Conservation (phyloP, 768 basidiomycete species). For the Rhodosporidiobolus odoratus region DNA sequence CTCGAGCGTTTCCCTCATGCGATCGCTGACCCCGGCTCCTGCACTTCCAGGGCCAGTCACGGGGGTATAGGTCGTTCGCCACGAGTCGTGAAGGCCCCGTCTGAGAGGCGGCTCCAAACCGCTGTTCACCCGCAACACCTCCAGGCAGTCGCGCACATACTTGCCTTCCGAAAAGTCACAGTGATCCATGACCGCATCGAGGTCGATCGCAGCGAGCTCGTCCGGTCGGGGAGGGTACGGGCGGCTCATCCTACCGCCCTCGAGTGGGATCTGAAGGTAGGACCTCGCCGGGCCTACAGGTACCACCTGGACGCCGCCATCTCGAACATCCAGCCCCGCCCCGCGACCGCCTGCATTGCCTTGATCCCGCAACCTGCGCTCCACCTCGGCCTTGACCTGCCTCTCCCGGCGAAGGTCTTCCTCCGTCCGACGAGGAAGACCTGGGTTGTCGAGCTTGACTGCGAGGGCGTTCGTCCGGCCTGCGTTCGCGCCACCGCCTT, state of each 20-base stretch:
- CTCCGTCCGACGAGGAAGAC: conserved; percentile 55
- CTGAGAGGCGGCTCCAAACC: conserved; percentile 78
- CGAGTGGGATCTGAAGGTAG: conserved; percentile 60
- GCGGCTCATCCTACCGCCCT: conserved; percentile 56
- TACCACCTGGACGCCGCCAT: conserved; percentile 50
- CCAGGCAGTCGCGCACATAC: conserved; percentile 97
- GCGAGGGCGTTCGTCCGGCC: background rate
- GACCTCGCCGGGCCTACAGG: conserved; percentile 72
- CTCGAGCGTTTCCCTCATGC: conserved; percentile 8
- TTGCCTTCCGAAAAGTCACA: conserved; percentile 80
- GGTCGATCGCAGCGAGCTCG: conserved; percentile 75
- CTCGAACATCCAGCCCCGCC: background rate
- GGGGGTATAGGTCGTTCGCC: conserved; percentile 85
- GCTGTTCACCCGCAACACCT: conserved; percentile 83
- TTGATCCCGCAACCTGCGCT: conserved; percentile 45
- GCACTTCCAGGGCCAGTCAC: conserved; percentile 48
- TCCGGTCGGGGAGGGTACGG: conserved; percentile 84
- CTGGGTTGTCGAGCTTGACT: conserved; percentile 62
- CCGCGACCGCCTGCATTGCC: conserved; percentile 39
- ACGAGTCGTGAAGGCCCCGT: conserved; percentile 69
- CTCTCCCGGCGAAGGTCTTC: conserved; percentile 9
- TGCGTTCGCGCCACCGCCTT: background rate
- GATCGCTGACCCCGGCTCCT: conserved; percentile 4
- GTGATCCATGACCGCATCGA: conserved; percentile 85
- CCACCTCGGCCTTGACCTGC: conserved; percentile 47